Evolutionary conservation across 2,329 filamentous ascomycete species (phyloP).

Genomic region (Chalaropsis thielavioides): DNA sequence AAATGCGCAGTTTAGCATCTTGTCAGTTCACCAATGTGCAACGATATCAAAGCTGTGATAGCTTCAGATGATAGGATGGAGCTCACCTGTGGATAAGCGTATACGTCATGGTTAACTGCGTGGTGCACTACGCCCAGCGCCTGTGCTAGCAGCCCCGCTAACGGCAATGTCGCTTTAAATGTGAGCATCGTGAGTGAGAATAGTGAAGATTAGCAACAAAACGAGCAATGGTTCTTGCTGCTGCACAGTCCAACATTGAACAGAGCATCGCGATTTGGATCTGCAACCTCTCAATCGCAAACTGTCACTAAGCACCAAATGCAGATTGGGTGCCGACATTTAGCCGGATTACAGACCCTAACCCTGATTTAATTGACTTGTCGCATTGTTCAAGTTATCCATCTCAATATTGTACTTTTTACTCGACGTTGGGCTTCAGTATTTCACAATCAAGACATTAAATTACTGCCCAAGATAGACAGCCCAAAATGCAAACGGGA

Average conservation of each 20-base stretch:
- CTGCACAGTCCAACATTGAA: background rate
- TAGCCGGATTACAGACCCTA: background rate
- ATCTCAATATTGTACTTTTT: too few relatives aligned
- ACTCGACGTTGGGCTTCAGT: too few relatives aligned
- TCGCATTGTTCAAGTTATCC: background rate
- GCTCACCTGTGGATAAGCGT: conserved; percentile 72
- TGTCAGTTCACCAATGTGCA: background rate
- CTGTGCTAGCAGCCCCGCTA: conserved; percentile 33
- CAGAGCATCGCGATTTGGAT: background rate
- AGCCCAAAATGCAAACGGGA: too few relatives aligned
- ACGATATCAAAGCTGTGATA: background rate
- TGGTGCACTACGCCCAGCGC: conserved; percentile 26
- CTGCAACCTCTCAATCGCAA: background rate
- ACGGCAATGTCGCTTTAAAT: conserved; percentile 24
- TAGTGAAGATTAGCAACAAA: background rate
- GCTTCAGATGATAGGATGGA: background rate
- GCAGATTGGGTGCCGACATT: background rate
- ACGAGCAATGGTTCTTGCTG: background rate
- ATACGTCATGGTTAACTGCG: conserved; percentile 60
- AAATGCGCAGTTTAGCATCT: conserved; percentile 7
- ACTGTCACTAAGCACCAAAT: conserved; percentile 4
- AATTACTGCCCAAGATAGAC: too few relatives aligned
- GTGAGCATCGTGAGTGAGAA: background rate
- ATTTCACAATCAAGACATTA: too few relatives aligned
- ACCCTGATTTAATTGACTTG: background rate